Base-by-base conservation (phyloP, 2,329 filamentous ascomycete genomes). In the Leptographium radiaticola region DNA sequence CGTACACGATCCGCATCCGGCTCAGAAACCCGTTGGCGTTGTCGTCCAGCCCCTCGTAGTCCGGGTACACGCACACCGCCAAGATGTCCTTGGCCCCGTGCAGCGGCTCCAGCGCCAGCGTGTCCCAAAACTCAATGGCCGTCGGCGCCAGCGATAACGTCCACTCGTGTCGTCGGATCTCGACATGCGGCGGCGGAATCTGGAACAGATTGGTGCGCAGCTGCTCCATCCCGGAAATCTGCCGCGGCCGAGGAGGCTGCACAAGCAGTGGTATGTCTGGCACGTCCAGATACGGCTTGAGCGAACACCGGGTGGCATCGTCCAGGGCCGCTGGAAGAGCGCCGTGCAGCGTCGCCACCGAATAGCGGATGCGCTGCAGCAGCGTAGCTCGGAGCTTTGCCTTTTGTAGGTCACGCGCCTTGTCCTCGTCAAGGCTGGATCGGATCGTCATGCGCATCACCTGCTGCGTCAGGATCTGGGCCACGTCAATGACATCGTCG, bases 121-220 rank as follows among this genome's bases (percentile, higher is more conserved):
- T 82, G 63, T 93, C 87, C 89, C 88, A 94, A 62, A 93, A 95
- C 1, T 76, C 71, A 20, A 91, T 71, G 0, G 86, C 84, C 0
- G 87, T 79, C 2, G 88, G 86, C 25, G 91, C 71, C 42, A 94
- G 73, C 12, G 89, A 87, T 54, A 89, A 76, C 49, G 77, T 79
- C 2, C 76, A 75, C 42, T 89, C 84, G 20, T 81, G 79, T 52
- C 87, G 76, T 49, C 83, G 82, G 12, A 94, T 72, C 59, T 87
- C 82, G 40, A 93, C 70, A 61, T 87, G 83, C 1, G 87, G 87
- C 0, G 81, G 72, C 1, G 79, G 76, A 2, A 93, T 78, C 43
- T 75, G 71, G 58, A 85, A 85, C 2, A 83, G 67, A 57, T 74
- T 76, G 0, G 74, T 69, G 53, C 73, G 75, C 46, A 72, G 64